Percentiles rank a stretch among this genome's conserved stretches.
phyloP scores from a whole-genome alignment of 2,329 filamentous ascomycete genomes.

The Blastomyces silverae region DNA sequence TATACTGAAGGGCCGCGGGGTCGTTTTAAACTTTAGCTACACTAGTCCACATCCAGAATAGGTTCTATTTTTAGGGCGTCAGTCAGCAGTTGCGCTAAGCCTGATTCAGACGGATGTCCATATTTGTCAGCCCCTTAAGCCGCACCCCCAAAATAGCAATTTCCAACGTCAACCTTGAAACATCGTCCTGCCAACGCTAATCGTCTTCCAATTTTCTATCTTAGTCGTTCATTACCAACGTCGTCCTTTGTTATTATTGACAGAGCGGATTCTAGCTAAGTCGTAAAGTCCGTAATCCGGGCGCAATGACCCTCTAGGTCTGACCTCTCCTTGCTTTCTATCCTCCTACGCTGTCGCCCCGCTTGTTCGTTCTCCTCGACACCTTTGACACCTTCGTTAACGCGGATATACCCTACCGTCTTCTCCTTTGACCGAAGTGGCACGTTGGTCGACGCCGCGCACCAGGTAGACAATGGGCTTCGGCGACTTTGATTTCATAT shows the following conservation, averaged over 20 bases:
- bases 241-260: not conserved
- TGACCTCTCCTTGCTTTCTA: not conserved
- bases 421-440: constrained; percentile 8
- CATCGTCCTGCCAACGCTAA: constrained; percentile 3
- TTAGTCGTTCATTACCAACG: not conserved
- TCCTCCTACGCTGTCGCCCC: not conserved
- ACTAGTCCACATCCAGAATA: not conserved
- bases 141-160: constrained; percentile 11
- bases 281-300: not conserved
- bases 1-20: not conserved
- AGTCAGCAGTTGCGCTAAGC: not conserved
- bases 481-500: constrained; percentile 83
- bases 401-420: constrained; percentile 21
- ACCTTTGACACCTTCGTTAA: constrained; percentile 18
- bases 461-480: constrained; percentile 64
- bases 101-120: not conserved
- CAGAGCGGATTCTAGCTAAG: not conserved
- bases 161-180: constrained; percentile 9
- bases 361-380: not conserved
- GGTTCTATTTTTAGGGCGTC: not conserved
- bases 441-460: not conserved
- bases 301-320: constrained; percentile 9
- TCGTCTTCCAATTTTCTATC: not conserved
- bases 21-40: not conserved
- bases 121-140: constrained; percentile 5